Percentiles rank a stretch among this genome's conserved stretches.
These are phyloP conservation scores for Helenozyma baotianmanensis DNA, from an alignment of 805 yeast genomes.

Conservation along the genomic window DNA sequence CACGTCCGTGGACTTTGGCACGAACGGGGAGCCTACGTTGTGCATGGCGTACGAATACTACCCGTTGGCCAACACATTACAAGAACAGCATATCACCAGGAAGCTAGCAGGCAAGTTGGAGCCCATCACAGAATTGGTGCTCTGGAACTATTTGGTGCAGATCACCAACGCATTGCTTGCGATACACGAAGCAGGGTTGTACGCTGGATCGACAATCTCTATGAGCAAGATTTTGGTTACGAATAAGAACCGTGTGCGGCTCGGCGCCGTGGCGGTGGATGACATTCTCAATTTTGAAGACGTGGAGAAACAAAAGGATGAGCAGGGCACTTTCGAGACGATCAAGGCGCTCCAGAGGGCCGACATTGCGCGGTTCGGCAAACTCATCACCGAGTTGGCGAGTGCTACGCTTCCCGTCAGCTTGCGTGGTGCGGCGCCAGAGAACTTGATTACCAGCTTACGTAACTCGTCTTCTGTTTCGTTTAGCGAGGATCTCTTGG, in stretches of 20 bases:
- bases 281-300: slow-evolving; percentile 55
- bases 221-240: slow-evolving; percentile 71
- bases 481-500: slow-evolving; percentile 44
- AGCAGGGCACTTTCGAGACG: slow-evolving; percentile 11
- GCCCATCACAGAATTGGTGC: slow-evolving; percentile 54
- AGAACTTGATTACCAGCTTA: slow-evolving; percentile 12
- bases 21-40: slow-evolving; percentile 49
- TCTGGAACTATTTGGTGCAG: slow-evolving; percentile 80
- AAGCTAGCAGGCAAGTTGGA: slow-evolving; percentile 38
- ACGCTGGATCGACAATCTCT: slow-evolving; percentile 56
- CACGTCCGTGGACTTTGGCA: slow-evolving; percentile 82
- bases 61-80: slow-evolving; percentile 69
- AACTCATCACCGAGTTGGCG: slow-evolving; percentile 53
- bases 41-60: slow-evolving; percentile 79
- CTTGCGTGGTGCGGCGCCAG: slow-evolving; percentile 15
- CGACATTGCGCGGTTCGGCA: slow-evolving; percentile 61
- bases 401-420: slow-evolving; percentile 27
- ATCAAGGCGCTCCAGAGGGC: slow-evolving; percentile 37
- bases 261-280: slow-evolving; percentile 65
- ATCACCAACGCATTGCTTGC: slow-evolving; percentile 62
- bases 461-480: slow-evolving; percentile 11
- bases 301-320: slow-evolving; percentile 18
- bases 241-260: slow-evolving; percentile 62
- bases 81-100: slow-evolving; percentile 60
- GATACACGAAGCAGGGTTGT: slow-evolving; percentile 61